A percentile compares a stretch with the other conserved stretches of the same genome.
Evolutionary conservation across 495 filamentous ascomycete species (phyloP).

Genomic region (Aspergillus hancockii): DNA sequence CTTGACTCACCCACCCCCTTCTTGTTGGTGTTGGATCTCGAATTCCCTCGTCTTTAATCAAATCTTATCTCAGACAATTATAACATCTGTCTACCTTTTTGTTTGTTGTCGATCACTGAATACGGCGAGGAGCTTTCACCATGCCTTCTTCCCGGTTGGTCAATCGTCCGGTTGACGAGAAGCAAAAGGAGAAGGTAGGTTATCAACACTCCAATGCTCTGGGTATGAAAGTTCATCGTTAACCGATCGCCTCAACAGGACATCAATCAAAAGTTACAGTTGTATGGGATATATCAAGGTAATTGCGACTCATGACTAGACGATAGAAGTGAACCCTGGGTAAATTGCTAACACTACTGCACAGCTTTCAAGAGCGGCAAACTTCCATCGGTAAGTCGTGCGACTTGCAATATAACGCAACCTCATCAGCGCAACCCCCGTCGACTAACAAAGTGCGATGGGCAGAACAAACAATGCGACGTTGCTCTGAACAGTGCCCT

Average conservation of each 20-base stretch:
- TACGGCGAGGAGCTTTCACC: slow-evolving; percentile 18
- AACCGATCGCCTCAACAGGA: slow-evolving; percentile 45
- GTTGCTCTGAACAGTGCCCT: slow-evolving; percentile 86
- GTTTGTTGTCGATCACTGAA: slow-evolving; percentile 12
- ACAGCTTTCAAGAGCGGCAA: slow-evolving; percentile 86
- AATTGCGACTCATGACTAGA: slow-evolving; percentile 22
- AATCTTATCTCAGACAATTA: background rate
- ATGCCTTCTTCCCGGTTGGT: slow-evolving; percentile 50
- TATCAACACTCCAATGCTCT: background rate
- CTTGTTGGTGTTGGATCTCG: background rate
- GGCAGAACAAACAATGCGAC: slow-evolving; percentile 90
- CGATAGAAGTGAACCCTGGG: background rate
- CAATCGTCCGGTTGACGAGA: slow-evolving; percentile 65
- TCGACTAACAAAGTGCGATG: background rate
- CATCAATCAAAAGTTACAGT: slow-evolving; percentile 90
- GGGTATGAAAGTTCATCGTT: slow-evolving; percentile 2
- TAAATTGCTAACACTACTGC: background rate
- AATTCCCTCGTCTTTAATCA: background rate
- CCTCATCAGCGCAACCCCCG: background rate
- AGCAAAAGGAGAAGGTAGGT: slow-evolving; percentile 56
- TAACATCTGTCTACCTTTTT: background rate
- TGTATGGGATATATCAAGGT: slow-evolving; percentile 89
- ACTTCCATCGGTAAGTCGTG: slow-evolving; percentile 76
- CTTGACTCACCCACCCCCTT: background rate
- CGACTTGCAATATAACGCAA: background rate